Evolutionary conservation across 2,329 filamentous ascomycete species (phyloP), one percentile per base, ranked within the genome.

Genomic region (Leptosphaerulina australis): DNA sequence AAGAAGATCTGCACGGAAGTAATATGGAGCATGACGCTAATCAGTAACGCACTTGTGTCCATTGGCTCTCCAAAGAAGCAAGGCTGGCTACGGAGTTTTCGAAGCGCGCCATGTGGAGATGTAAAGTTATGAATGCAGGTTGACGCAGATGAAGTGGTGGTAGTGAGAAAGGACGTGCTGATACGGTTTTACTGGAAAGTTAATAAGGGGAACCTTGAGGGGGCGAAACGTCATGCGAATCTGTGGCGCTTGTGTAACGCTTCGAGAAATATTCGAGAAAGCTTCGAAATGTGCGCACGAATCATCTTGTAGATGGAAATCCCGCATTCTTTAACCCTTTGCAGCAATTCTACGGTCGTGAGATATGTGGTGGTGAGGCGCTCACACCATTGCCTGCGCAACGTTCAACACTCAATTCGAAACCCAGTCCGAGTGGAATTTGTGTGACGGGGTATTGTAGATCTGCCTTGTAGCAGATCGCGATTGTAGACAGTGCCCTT

Each of bases 221-320:
- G 15, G 36, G 25, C 10, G 25, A 34, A 20, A 44, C 47, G 47
- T 50, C 40, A 50, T 29, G 17, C n/a, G 26, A 33, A 18, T 18
- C 11, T 26, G 28, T 33, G 35, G 28, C 39, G 18, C 24, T 44
- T 36, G 24, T 35, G 37, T 29, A 48, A 48, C 22, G 18, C 18
- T 48, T 41, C 44, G 29, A 35, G 36, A 48, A 48, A 11, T 12
- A 15, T 41, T 48, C 44, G 17, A 40, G 44, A 40, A 35, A 20
- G 14, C 31, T 48, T 48, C 36, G 28, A 41, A 4, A 10, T 6
- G 3, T 24, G 11, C 37, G 12, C 37, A 10, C 28, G 26, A 11
- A 18, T 18, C 25, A 26, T 29, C 21, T 6, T 25, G 24, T 11
- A 25, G 5, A 11, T 25, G 40, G 30, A 29, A n/a, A 22, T 21